These are phyloP conservation scores for Huntiella bhutanensis DNA, from an alignment of 2,329 filamentous ascomycete genomes.

Conservation along the genomic window DNA sequence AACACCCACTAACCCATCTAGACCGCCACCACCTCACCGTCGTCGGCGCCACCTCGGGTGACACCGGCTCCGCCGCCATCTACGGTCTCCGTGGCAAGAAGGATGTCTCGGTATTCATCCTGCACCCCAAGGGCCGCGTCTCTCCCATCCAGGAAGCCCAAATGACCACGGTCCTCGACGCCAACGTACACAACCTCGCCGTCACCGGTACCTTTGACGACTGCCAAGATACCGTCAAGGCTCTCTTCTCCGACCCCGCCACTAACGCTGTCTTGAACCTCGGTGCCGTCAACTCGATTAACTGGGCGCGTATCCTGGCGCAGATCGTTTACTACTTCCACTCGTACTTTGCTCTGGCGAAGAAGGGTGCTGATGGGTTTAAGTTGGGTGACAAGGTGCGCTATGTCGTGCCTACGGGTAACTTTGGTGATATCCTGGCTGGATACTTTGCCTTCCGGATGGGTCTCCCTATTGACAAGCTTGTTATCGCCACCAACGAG, in stretches of 20 bases:
- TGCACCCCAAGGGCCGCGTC: constrained; percentile 79
- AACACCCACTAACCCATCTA: constrained; percentile 15
- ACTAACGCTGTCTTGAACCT: constrained; percentile 70
- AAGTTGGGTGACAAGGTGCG: constrained; percentile 51
- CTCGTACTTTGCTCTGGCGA: constrained; percentile 68
- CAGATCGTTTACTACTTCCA: constrained; percentile 97
- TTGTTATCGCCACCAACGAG: constrained; percentile 87
- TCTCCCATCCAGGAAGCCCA: constrained; percentile 87
- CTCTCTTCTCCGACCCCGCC: constrained; percentile 68
- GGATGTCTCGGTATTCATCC: constrained; percentile 89
- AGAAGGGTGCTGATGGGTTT: constrained; percentile 34
- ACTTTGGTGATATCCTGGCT: constrained; percentile 88
- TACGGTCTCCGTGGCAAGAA: constrained; percentile 90
- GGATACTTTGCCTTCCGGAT: constrained; percentile 85
- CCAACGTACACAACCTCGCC: constrained; percentile 81
- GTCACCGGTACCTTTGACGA: constrained; percentile 89
- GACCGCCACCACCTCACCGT: constrained; percentile 68
- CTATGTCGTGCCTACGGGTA: constrained; percentile 83
- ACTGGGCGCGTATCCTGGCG: constrained; percentile 84
- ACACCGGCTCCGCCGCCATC: constrained; percentile 87
- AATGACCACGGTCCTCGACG: constrained; percentile 85
- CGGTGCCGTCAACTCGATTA: constrained; percentile 91
- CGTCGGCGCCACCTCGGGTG: constrained; percentile 70
- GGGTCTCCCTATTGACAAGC: constrained; percentile 73
- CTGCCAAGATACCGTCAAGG: constrained; percentile 93